These are phyloP conservation scores for Ascochyta fabae DNA, from an alignment of 2,329 filamentous ascomycete genomes.

Conservation along the genomic window DNA sequence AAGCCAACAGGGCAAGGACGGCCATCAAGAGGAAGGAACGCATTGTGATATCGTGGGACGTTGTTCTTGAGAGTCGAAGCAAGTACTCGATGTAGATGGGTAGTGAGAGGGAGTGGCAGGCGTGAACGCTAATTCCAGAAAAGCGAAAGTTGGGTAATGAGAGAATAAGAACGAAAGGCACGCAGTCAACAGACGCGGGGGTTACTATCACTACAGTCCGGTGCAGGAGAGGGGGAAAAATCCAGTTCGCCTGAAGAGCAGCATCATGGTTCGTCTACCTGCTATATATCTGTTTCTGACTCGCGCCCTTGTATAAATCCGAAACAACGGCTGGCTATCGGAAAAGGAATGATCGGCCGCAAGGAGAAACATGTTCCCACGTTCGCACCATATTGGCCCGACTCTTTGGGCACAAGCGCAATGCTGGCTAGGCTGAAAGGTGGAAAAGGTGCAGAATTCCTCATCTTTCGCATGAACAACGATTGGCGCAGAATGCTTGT, in stretches of 20 bases:
- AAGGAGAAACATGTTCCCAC: constrained; percentile 39
- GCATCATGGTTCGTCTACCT: constrained; percentile 21
- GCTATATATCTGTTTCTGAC: constrained; percentile 31
- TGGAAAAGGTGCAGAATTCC: constrained; percentile 25
- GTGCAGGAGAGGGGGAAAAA: constrained; percentile 21
- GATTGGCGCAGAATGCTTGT: constrained; percentile 25
- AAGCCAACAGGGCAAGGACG: constrained; percentile 32
- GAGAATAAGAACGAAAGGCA: constrained; percentile 25
- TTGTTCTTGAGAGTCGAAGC: not conserved
- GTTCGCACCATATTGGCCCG: constrained; percentile 26
- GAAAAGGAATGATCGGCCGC: constrained; percentile 37
- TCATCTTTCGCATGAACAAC: constrained; percentile 25
- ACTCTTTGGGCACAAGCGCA: constrained; percentile 16
- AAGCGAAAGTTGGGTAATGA: constrained; percentile 14
- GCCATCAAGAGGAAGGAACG: constrained; percentile 34
- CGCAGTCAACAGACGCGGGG: constrained; percentile 20
- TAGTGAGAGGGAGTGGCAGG: not conserved
- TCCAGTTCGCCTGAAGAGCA: constrained; percentile 27
- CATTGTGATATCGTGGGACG: constrained; percentile 25
- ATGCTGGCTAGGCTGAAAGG: constrained; percentile 19
- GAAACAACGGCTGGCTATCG: constrained; percentile 31
- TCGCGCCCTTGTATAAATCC: constrained; percentile 27
- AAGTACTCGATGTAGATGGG: not conserved
- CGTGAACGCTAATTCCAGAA: constrained; percentile 18
- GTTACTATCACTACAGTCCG: constrained; percentile 18